These are phyloP conservation scores for Ophiocordyceps unilateralis DNA, from an alignment of 2,329 filamentous ascomycete genomes.

Conservation along the genomic window DNA sequence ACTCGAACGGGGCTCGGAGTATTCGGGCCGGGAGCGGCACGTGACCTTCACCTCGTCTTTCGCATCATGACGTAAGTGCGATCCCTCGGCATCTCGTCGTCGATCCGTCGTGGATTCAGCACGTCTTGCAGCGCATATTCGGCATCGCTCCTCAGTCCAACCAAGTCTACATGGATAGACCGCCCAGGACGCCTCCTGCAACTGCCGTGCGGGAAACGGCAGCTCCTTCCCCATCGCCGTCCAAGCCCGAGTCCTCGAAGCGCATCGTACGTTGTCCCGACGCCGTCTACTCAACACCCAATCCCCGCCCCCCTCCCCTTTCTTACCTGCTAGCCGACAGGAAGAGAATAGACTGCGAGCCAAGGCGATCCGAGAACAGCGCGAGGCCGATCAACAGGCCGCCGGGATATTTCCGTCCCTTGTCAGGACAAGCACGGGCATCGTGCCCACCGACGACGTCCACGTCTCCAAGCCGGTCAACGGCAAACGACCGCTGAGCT, in stretches of 20 bases:
- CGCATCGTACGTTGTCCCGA: slow-evolving; percentile 28
- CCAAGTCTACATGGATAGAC: slow-evolving; percentile 22
- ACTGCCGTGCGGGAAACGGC: neutral
- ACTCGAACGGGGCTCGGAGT: neutral
- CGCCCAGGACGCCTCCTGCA: slow-evolving; percentile 27
- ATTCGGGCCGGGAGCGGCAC: neutral
- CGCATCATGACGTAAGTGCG: neutral
- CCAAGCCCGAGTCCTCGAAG: slow-evolving; percentile 35
- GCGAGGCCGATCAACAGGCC: slow-evolving; percentile 43
- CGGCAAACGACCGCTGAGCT: slow-evolving; percentile 59
- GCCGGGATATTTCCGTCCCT: slow-evolving; percentile 22
- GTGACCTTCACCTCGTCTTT: neutral
- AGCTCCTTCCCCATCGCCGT: slow-evolving; percentile 20
- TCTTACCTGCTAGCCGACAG: slow-evolving; percentile 20
- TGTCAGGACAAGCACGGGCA: slow-evolving; percentile 44
- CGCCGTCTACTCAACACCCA: too few relatives aligned
- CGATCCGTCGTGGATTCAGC: too few relatives aligned
- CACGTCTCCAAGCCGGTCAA: slow-evolving; percentile 25
- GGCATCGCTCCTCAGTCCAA: too few relatives aligned
- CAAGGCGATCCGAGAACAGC: slow-evolving; percentile 66
- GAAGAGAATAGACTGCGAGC: slow-evolving; percentile 79
- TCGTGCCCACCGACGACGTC: slow-evolving; percentile 51
- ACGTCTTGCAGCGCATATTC: too few relatives aligned
- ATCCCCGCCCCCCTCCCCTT: neutral
- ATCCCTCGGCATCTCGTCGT: too few relatives aligned